phyloP scores from a whole-genome alignment of 129 eudicot species.

The Pulicaria dysenterica region DNA sequence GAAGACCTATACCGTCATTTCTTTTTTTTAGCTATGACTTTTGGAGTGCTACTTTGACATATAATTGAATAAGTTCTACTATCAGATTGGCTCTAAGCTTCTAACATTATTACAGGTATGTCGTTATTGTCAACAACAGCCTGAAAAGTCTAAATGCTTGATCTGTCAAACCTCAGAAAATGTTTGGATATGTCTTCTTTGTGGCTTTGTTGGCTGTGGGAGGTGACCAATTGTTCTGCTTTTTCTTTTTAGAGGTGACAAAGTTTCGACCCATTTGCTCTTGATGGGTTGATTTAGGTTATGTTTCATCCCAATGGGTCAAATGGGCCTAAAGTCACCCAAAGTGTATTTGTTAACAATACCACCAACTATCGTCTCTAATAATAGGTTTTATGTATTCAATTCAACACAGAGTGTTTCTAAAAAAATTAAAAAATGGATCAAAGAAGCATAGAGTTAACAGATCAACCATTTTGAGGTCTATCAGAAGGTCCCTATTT shows the following conservation, averaged over 20 bases:
- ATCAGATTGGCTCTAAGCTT: background rate
- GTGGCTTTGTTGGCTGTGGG: slow-evolving; percentile 98
- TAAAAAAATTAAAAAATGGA: too few relatives aligned
- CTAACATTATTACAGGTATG: slow-evolving; percentile 66
- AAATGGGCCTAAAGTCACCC: background rate
- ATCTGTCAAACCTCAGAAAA: slow-evolving; percentile 91
- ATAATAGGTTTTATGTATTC: too few relatives aligned
- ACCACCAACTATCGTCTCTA: background rate
- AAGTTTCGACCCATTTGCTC: background rate
- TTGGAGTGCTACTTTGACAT: background rate
- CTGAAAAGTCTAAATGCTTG: slow-evolving; percentile 86
- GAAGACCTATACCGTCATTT: too few relatives aligned
- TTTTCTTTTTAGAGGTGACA: background rate
- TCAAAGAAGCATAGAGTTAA: too few relatives aligned
- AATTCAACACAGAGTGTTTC: too few relatives aligned
- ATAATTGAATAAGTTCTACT: background rate
- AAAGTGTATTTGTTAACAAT: background rate
- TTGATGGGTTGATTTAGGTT: background rate
- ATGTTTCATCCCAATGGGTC: background rate
- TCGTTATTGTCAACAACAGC: slow-evolving; percentile 95
- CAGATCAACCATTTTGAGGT: too few relatives aligned
- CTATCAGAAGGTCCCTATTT: too few relatives aligned
- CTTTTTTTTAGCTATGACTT: background rate
- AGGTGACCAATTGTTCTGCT: slow-evolving; percentile 44
- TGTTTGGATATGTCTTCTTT: slow-evolving; percentile 93